phyloP scores from a whole-genome alignment of 768 basidiomycete genomes.

The Obba rivulosa region DNA sequence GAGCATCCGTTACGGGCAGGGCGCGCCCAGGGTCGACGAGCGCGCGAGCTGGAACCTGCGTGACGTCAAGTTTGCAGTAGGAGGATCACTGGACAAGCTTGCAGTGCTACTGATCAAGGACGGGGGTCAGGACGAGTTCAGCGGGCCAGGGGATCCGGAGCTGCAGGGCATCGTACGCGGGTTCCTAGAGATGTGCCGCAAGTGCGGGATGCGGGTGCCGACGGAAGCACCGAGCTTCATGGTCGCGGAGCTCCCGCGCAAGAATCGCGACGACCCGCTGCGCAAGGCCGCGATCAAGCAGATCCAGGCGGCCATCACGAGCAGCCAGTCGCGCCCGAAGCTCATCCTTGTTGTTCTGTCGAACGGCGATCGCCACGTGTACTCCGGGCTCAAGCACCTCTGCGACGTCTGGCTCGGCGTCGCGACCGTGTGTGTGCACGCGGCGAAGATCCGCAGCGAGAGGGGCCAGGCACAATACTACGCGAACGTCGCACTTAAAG shows the following conservation, averaged over 20 bases:
- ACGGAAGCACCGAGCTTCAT: conserved; percentile 31
- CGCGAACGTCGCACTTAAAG: conserved; percentile 50
- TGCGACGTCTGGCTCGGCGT: conserved; percentile 46
- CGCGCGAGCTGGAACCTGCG: conserved; percentile 50
- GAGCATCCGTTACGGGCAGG: conserved; percentile 33
- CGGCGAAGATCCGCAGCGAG: conserved; percentile 64
- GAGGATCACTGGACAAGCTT: conserved; percentile 57
- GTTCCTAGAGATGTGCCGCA: conserved; percentile 58
- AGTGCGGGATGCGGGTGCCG: conserved; percentile 55
- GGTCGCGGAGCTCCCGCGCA: conserved; percentile 44
- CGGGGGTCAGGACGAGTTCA: conserved; percentile 58
- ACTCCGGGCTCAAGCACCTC: conserved; percentile 47
- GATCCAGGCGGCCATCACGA: conserved; percentile 39
- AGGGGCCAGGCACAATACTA: conserved; percentile 49
- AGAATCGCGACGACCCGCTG: conserved; percentile 47
- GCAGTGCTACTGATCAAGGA: conserved; percentile 66
- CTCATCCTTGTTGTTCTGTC: conserved; percentile 45
- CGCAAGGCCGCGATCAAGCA: conserved; percentile 42
- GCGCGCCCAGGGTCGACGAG: conserved; percentile 33
- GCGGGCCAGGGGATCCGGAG: conserved; percentile 46
- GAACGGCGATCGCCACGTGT: conserved; percentile 41
- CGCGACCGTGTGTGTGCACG: conserved; percentile 69
- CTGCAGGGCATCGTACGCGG: conserved; percentile 41
- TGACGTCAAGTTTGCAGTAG: conserved; percentile 55
- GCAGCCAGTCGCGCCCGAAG: conserved; percentile 34